These are phyloP conservation scores for Bretschneidera sinensis DNA, from an alignment of 345 rosid genomes.

Conservation along the genomic window DNA sequence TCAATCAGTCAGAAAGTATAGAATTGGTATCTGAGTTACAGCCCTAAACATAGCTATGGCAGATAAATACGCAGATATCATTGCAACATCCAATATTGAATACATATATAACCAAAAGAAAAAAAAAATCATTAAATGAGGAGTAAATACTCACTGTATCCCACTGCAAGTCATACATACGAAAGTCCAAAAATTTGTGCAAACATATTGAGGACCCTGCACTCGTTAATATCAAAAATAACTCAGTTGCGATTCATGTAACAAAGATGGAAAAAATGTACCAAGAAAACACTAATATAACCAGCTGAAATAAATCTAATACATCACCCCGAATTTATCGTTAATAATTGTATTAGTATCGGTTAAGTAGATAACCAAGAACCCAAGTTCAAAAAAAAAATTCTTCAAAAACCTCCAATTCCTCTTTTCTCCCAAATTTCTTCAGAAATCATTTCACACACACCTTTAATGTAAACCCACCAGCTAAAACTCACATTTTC, in stretches of 20 bases:
- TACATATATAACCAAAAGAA: background rate
- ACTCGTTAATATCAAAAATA: slow-evolving; percentile 20
- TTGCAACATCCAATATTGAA: background rate
- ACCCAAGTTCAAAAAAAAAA: background rate
- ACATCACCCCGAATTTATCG: background rate
- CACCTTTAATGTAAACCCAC: background rate
- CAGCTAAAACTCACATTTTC: background rate
- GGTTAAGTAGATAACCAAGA: background rate
- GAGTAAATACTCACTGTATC: slow-evolving; percentile 71
- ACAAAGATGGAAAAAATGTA: slow-evolving; percentile 5
- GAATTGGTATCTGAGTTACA: no score
- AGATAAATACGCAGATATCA: background rate
- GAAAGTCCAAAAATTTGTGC: slow-evolving; percentile 93
- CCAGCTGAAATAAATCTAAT: slow-evolving; percentile 5
- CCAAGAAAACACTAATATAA: background rate
- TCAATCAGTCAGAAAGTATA: background rate
- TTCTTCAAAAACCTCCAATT: background rate
- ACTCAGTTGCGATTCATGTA: background rate
- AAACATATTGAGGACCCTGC: slow-evolving; percentile 98
- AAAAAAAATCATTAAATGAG: background rate
- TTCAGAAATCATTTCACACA: background rate
- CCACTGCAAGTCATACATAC: slow-evolving; percentile 91
- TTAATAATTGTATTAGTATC: background rate
- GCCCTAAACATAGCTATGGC: background rate
- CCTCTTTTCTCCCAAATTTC: background rate